phyloP scores from a whole-genome alignment of 768 basidiomycete species.

The Auricularia heimuer region DNA sequence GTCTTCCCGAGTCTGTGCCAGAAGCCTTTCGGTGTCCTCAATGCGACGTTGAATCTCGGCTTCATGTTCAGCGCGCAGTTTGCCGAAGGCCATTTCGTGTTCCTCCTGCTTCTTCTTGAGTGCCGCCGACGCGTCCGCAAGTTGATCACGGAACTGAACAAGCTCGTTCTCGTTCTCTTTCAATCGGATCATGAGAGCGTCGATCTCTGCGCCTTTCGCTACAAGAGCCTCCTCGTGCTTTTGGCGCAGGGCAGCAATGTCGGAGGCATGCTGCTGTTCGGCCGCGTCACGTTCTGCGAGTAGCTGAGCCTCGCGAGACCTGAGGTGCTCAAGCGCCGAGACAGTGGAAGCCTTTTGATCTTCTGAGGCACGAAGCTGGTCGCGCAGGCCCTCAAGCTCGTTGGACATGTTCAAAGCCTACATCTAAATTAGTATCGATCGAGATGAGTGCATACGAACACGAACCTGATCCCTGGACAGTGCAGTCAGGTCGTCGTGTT shows the following conservation, averaged over 20 bases:
- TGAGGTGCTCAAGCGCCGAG: slow-evolving; percentile 41
- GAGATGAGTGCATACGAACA: slow-evolving; percentile 10
- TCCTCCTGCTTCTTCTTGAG: slow-evolving; percentile 35
- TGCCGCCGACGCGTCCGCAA: slow-evolving; percentile 30
- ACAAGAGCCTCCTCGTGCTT: slow-evolving; percentile 37
- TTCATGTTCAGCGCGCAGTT: slow-evolving; percentile 43
- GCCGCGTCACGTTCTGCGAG: slow-evolving; percentile 15
- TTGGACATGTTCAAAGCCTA: slow-evolving; percentile 81
- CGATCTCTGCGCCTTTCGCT: slow-evolving; percentile 32
- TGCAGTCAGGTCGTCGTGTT: slow-evolving; percentile 72
- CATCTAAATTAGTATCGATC: slow-evolving; percentile 1
- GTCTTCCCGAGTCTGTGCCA: slow-evolving; percentile 40
- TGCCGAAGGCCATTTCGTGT: slow-evolving; percentile 51
- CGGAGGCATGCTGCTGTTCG: slow-evolving; percentile 27
- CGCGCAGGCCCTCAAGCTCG: slow-evolving; percentile 66
- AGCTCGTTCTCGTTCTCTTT: slow-evolving; percentile 37
- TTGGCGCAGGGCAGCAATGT: slow-evolving; percentile 32
- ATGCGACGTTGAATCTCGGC: slow-evolving; percentile 43
- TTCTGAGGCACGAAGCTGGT: slow-evolving; percentile 10
- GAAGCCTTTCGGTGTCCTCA: slow-evolving; percentile 42
- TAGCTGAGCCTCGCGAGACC: slow-evolving; percentile 43
- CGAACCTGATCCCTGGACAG: slow-evolving; percentile 77
- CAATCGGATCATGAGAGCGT: slow-evolving; percentile 33
- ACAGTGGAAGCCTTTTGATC: slow-evolving; percentile 43
- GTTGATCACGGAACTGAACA: slow-evolving; percentile 31